Base-by-base conservation (phyloP, 352 stramenopile species). In the Phytophthora pistaciae region DNA sequence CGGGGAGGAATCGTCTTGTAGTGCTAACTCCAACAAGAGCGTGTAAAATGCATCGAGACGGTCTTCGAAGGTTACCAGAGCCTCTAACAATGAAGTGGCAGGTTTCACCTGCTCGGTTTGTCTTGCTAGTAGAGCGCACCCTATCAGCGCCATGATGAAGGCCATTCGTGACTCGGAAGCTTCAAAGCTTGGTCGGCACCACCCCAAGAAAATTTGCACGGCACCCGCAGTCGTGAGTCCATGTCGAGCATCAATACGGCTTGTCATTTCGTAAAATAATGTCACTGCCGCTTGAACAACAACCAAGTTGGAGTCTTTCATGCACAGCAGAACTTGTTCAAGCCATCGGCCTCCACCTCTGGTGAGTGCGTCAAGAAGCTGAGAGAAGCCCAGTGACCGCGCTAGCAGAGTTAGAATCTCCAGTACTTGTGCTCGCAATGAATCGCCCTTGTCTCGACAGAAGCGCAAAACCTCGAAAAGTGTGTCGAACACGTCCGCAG, bases 201-300 rank as follows among this genome's bases (percentile, higher is more conserved):
- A 90, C 14, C 72, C 56, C 27, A 90, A 48, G 20, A 94, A 74
- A 16, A 87, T 65, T 9, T 79, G 65, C 6, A 87, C 67, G 13
- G 86, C 83, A 8, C 88, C 88, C 11, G 83, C 88, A 3, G 82
- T 89, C 14, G 85, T 92, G 36, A 95, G 77, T 3, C 80, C 86
- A 10, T 82, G 72, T 18, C 88, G 80, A 0, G 80, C 88, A 40
- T 95, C 83, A 5, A 73, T 40, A 18, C 69, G 77, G 13, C 76
- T 74, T 3, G 78, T 92, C 18, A 94, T 74, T 36, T 90, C 83
- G 54, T 87, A 82, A 65, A 90, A 91, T 18, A 94, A 59, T 6
- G 78, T 76, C 11, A 91, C 64, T 7, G 83, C 78, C 7, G 80
- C 72, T 18, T 66, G 55, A 21, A 75, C 82, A 33, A 91, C 75